Percentiles rank a stretch among this genome's conserved stretches.
phyloP scores from a whole-genome alignment of 1,139 yeast species.

The Candida pseudoviswanathii region DNA sequence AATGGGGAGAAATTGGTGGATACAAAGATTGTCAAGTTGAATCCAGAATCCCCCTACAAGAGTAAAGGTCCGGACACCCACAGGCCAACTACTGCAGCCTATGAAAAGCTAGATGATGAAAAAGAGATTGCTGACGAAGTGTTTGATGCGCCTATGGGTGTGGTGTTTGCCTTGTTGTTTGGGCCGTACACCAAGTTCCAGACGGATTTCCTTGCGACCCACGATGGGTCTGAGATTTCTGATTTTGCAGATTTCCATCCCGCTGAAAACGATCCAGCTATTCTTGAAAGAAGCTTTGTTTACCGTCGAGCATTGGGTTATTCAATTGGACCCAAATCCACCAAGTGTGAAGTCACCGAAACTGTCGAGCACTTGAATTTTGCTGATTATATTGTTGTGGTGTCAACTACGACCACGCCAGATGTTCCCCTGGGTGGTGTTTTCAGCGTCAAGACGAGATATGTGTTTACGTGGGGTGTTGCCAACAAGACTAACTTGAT shows the following conservation, averaged over 20 bases:
- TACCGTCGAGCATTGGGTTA: constrained; percentile 53
- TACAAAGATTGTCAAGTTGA: constrained; percentile 28
- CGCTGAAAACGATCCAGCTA: constrained; percentile 32
- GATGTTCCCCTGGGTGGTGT: constrained; percentile 63
- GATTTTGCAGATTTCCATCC: constrained; percentile 42
- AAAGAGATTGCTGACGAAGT: constrained; percentile 35
- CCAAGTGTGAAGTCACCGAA: constrained; percentile 53
- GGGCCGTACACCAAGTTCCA: constrained; percentile 48
- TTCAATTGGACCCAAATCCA: constrained; percentile 60
- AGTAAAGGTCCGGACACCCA: constrained; percentile 44
- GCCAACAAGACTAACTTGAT: constrained; percentile 41
- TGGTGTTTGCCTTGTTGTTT: constrained; percentile 49
- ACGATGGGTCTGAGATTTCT: constrained; percentile 51
- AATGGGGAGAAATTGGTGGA: constrained; percentile 5
- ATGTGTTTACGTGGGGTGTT: constrained; percentile 50
- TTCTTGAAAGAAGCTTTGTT: constrained; percentile 36
- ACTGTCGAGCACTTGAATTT: constrained; percentile 43
- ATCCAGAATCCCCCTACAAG: constrained; percentile 32
- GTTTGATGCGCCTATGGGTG: constrained; percentile 51
- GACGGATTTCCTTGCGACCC: constrained; percentile 38
- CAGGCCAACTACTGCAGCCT: constrained; percentile 31
- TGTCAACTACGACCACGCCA: constrained; percentile 50
- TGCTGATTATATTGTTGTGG: constrained; percentile 36
- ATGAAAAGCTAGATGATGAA: constrained; percentile 28
- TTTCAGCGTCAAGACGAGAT: constrained; percentile 53